Base-by-base conservation (phyloP, 257 asterid genomes). In the Salvia rosmarinus region DNA sequence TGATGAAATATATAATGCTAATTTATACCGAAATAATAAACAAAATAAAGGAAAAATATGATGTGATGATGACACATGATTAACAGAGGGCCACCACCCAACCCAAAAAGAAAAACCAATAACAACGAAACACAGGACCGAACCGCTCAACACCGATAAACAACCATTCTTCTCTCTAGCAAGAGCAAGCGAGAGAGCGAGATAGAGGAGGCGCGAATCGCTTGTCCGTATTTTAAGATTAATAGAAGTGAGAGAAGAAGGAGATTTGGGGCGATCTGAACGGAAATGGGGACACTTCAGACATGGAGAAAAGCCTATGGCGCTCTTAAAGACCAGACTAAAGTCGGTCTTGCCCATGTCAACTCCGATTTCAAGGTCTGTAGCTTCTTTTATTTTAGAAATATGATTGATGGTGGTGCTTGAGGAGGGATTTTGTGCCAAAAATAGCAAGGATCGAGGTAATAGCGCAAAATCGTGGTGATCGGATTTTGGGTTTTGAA, bases 281-380 rank as follows among this genome's bases (percentile, higher is more conserved):
- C 35, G 79, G 63, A 83, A 71, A 89, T 91, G 97, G 96, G 90
- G 72, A 88, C 97, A 58, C 92, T 91, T 80, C 97, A 90, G 86
- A 77, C 86, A 77, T 90, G 96, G 97, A 81, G 98, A 73, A 94
- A 94, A 80, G 96, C 92, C 0, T 89, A 89, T 71, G 98, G 98
- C 35, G 92, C 98, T 67, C 77, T 94, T 30, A 94, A 94, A 81
- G 98, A 94, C 88, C 89, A 83, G 20, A 94, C 98, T 21, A 90
- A 85, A 77, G 94, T 94, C 71, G 97, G 97, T 54, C 96, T 94
- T 60, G 98, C 96, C 56, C 97, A 89, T 72, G 96, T 94, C 81
- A 94, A 94, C 83, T 91, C 97, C 85, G 98, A 94, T 89, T 94
- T 89, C 87, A 94, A 89, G 96, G 98, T 93, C 28, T 63, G 56